Base-by-base conservation (phyloP, 169 alveolate genomes). In the Eimeria brunetti region DNA sequence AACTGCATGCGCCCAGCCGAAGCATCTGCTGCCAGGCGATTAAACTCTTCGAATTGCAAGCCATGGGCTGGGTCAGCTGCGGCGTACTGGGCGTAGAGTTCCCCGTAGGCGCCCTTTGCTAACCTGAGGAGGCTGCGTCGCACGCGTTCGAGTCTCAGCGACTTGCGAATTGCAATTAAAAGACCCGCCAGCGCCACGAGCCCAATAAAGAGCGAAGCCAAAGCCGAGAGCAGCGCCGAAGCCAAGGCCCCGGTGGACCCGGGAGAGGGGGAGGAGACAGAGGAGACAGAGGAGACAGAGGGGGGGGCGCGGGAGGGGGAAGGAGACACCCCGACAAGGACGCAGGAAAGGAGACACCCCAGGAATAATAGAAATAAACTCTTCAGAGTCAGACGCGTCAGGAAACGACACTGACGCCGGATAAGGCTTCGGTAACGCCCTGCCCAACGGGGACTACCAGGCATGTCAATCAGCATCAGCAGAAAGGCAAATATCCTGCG, bases 391-490 rank as follows among this genome's bases (percentile, higher is more conserved):
- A 98, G 95, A 27, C 98, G 96, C 0, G 99, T 98, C 49, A 98
- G 96, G 94, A 98, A 97, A 58, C 99, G 96, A 93, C 97, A 97
- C 93, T 97, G 97, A 94, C 97, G 97, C 44, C 99, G 95, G 38
- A 98, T 97, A 84, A 96, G 83, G 64, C 97, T 88, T 56, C 99
- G 97, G 96, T 98, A 98, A 85, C 97, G 98, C 11, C 97, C 98
- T 44, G 99, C 98, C 99, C 99, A 98, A 44, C 99, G 96, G n/a
- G 99, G 99, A 46, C 98, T 98, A 41, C 99, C 99, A 62, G 99
- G 99, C 36, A 98, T 98, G 92, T 98, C 99, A 67, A 98, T 93
- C 53, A 98, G 95, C 98, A 98, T 97, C 97, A 98, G 95, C 81
- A 97, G 94, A 78, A 98, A 88, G 0, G 98, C 99, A 96, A 97